Evolutionary conservation across 1,284 basidiomycete genomes (phyloP).

Genomic region (Leccinum huronense): DNA sequence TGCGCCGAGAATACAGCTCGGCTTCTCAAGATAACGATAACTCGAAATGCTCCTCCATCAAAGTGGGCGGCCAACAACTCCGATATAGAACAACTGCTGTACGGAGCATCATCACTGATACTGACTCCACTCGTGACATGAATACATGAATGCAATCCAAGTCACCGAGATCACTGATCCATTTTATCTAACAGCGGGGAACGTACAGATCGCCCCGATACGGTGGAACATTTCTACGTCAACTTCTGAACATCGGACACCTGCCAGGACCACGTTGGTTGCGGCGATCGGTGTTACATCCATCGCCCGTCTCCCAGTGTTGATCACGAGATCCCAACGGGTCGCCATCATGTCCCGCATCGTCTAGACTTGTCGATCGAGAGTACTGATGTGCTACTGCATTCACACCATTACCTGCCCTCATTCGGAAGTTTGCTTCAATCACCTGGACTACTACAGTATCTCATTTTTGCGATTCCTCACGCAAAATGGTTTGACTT

Average conservation of each 20-base stretch:
- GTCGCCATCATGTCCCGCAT: neutral
- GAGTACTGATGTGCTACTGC: neutral
- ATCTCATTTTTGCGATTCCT: neutral
- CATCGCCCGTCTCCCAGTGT: neutral
- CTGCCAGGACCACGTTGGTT: neutral
- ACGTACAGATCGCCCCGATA: neutral
- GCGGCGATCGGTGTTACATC: neutral
- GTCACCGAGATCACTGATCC: neutral
- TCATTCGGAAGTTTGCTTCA: neutral
- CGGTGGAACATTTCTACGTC: neutral
- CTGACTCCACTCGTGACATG: neutral
- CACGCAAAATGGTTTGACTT: neutral
- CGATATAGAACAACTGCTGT: neutral
- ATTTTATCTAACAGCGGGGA: neutral
- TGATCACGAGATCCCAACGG: neutral
- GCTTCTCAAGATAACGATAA: neutral
- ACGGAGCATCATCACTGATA: no score
- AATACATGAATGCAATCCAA: neutral
- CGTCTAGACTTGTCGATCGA: neutral
- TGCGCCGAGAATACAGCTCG: neutral
- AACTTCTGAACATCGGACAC: neutral
- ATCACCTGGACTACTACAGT: neutral
- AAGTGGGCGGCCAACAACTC: neutral
- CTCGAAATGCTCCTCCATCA: neutral
- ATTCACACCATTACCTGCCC: neutral